phyloP scores from a whole-genome alignment of 2,329 filamentous ascomycete genomes.

The Aspergillus bombycis region DNA sequence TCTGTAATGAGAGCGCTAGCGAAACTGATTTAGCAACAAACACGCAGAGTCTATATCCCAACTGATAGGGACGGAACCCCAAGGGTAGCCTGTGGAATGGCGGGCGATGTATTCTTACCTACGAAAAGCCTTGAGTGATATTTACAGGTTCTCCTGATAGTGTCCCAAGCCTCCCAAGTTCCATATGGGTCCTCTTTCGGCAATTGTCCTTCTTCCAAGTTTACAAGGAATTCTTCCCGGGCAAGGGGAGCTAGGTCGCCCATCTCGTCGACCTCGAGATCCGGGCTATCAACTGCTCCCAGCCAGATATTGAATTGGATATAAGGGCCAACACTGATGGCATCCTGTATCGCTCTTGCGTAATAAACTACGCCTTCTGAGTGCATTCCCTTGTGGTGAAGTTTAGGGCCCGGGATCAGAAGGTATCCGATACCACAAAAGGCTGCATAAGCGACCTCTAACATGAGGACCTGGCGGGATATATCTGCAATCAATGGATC shows the following conservation, averaged over 20 bases:
- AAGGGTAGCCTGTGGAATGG: neutral
- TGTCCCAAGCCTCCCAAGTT: conserved; percentile 93
- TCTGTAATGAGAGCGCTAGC: conserved; percentile 61
- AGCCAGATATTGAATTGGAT: conserved; percentile 80
- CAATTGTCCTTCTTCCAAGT: conserved; percentile 33
- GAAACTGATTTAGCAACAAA: conserved; percentile 22
- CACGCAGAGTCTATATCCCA: neutral
- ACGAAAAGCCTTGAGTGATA: conserved; percentile 81
- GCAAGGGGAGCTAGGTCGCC: conserved; percentile 49
- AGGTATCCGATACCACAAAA: conserved; percentile 90
- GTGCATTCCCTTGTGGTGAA: conserved; percentile 58
- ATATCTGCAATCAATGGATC: conserved; percentile 83
- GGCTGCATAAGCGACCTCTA: conserved; percentile 91
- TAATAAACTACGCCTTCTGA: conserved; percentile 68
- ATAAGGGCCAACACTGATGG: conserved; percentile 72
- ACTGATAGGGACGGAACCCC: neutral
- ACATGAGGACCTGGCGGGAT: conserved; percentile 84
- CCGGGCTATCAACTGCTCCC: conserved; percentile 77
- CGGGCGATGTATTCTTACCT: conserved; percentile 62
- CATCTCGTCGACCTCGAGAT: conserved; percentile 52
- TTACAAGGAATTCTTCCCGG: conserved; percentile 42
- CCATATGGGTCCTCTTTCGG: conserved; percentile 71
- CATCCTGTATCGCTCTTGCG: conserved; percentile 80
- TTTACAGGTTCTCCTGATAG: conserved; percentile 80
- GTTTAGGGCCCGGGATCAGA: conserved; percentile 75